Conservation (phyloP, 768 basidiomycete genomes). For the Chalciporus sphaerocephalus region DNA sequence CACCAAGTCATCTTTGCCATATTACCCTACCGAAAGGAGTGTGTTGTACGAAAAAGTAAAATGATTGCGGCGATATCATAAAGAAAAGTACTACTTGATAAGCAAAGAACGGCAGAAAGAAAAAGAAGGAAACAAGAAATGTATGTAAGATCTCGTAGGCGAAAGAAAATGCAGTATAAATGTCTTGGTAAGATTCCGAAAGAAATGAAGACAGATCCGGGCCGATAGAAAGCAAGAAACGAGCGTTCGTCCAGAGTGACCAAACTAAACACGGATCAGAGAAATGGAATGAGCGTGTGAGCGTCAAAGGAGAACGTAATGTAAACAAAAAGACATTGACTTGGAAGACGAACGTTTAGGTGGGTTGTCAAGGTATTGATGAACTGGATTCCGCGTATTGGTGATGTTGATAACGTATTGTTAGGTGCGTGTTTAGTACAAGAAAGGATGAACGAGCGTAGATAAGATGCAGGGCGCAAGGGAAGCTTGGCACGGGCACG, state of each 20-base stretch:
- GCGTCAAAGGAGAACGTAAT: background rate
- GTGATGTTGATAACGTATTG: constrained; percentile 2
- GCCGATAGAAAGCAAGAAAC: constrained; percentile 1
- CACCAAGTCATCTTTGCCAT: no score
- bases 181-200: no score
- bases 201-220: constrained; percentile 2
- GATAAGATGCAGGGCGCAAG: background rate
- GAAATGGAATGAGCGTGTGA: constrained; percentile 2
- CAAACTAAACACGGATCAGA: constrained; percentile 2
- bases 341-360: constrained; percentile 6
- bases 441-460: constrained; percentile 1
- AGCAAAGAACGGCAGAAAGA: no score
- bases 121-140: no score
- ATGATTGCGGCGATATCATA: no score
- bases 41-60: no score
- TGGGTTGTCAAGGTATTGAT: constrained; percentile 13
- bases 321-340: constrained; percentile 6
- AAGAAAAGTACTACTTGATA: no score
- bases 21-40: no score
- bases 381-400: background rate
- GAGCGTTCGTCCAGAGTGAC: background rate
- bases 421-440: constrained; percentile 19
- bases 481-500: background rate
- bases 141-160: background rate
- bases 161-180: background rate